Base-by-base conservation (phyloP, 805 yeast species). In the Pichia eremophila region DNA sequence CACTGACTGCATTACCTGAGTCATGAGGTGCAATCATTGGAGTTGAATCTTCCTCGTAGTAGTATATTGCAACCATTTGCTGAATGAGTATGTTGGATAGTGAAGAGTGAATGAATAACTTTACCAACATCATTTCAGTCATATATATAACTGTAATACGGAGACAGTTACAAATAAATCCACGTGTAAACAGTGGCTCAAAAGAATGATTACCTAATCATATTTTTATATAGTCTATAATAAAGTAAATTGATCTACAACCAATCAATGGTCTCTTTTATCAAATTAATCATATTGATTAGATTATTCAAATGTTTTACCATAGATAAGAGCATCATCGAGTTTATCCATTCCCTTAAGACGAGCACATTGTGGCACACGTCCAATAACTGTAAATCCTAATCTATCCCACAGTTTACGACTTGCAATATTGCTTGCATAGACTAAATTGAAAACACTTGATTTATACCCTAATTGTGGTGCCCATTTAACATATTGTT, bases 401-500 rank as follows among this genome's bases (percentile, higher is more conserved):
- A 90, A 70, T 1, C 69, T 55, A 44, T 89, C 96, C 97, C 98
- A 90, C 46, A 85, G 83, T 57, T 68, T 73, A 56, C 71, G 62
- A 57, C 95, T 85, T 3, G 89, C 96, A 4, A 66, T 68, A 60
- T 90, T 90, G 2, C 89, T 81, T 44, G 73, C 93, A 60, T 83
- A 90, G 0, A 90, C 98, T 44, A 90, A 71, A 63, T 90, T 90
- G 72, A 85, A 90, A 14, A 90, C 91, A 8, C 91, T 82, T 58
- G 86, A 86, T 7, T 73, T 77, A 64, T 83, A 90, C 0, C 96
- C 96, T 32, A 90, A 65, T 44, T 72, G 57, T 0, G 95, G 90
- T 0, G 93, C 96, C 78, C 83, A 79, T 44, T 66, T 60, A 41
- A 88, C 60, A 60, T 85, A 90, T 40, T 74, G 66, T 47, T 67